Evolutionary conservation across 345 rosid genomes (phyloP).

Genomic region (Alliaria petiolata): DNA sequence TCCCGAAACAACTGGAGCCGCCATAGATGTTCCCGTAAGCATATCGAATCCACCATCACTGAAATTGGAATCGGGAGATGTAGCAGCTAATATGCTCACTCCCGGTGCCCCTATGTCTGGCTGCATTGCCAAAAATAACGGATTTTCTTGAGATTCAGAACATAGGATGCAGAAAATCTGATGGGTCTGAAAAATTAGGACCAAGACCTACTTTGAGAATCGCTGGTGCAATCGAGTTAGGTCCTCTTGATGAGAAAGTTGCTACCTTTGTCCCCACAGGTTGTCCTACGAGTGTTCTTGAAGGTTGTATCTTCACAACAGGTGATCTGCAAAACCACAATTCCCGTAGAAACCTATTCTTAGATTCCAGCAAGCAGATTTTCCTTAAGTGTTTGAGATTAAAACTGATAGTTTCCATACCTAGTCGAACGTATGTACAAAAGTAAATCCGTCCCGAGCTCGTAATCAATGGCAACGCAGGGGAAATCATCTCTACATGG

Average conservation of each 20-base stretch:
- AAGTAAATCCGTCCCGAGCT: slow-evolving; percentile 37
- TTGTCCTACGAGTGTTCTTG: slow-evolving; percentile 12
- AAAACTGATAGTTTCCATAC: slow-evolving; percentile 11
- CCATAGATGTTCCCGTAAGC: slow-evolving; percentile 40
- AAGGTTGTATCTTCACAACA: slow-evolving; percentile 19
- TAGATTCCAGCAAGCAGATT: no score
- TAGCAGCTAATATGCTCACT: slow-evolving; percentile 39
- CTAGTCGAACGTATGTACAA: slow-evolving; percentile 34
- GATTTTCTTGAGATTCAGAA: background rate
- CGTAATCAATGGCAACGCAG: slow-evolving; percentile 32
- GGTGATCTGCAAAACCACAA: slow-evolving; percentile 17
- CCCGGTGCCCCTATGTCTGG: slow-evolving; percentile 48
- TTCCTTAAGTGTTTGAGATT: background rate
- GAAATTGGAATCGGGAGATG: slow-evolving; percentile 7
- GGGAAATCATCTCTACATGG: slow-evolving; percentile 36
- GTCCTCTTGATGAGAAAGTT: slow-evolving; percentile 47
- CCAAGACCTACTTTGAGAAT: slow-evolving; percentile 14
- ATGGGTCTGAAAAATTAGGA: background rate
- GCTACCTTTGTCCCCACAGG: slow-evolving; percentile 26
- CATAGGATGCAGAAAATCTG: no score
- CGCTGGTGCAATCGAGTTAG: slow-evolving; percentile 30
- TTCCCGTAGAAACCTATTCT: background rate
- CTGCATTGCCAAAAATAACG: background rate
- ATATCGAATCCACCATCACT: slow-evolving; percentile 16
- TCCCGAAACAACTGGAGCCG: slow-evolving; percentile 39